Percentiles rank a stretch among this genome's conserved stretches.
Evolutionary conservation across 2,329 filamentous ascomycete genomes (phyloP).

Genomic region (Trichoderma sp.): DNA sequence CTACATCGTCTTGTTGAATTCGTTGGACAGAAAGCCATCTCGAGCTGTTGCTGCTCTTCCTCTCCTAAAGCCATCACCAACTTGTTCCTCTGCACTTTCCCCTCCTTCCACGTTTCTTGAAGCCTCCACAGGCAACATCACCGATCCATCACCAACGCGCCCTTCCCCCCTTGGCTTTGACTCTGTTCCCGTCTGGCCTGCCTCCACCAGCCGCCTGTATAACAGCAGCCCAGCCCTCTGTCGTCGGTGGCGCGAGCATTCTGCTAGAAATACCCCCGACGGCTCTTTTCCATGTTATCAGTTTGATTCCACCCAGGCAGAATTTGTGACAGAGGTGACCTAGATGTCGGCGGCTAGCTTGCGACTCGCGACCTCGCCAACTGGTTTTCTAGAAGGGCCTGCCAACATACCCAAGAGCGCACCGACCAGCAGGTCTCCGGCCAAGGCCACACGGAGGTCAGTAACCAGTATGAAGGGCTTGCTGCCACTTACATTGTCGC

Average conservation of each 20-base stretch:
- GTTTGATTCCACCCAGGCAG: constrained; percentile 1
- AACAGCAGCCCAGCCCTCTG: constrained; percentile 9
- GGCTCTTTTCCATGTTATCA: neutral
- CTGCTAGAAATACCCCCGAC: constrained; percentile 11
- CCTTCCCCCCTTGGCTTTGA: constrained; percentile 26
- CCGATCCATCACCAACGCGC: constrained; percentile 3
- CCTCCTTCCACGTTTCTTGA: neutral
- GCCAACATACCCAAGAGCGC: constrained; percentile 20
- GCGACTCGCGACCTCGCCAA: constrained; percentile 17
- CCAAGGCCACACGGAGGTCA: constrained; percentile 38
- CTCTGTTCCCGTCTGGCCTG: constrained; percentile 22
- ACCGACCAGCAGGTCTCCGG: constrained; percentile 31
- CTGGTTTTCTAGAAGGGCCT: constrained; percentile 22
- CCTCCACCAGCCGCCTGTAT: constrained; percentile 10
- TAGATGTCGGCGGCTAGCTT: constrained; percentile 26
- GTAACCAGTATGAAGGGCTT: constrained; percentile 46
- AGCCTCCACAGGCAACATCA: constrained; percentile 7
- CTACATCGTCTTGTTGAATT: neutral
- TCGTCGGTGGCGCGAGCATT: neutral
- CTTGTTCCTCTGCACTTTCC: neutral
- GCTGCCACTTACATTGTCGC: constrained; percentile 43
- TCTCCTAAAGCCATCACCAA: neutral
- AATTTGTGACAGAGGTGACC: constrained; percentile 2
- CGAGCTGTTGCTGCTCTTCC: neutral
- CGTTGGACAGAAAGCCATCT: neutral